These are phyloP conservation scores for Toxoplasma gondii DNA, from an alignment of 169 alveolate genomes.

Conservation along the genomic window DNA sequence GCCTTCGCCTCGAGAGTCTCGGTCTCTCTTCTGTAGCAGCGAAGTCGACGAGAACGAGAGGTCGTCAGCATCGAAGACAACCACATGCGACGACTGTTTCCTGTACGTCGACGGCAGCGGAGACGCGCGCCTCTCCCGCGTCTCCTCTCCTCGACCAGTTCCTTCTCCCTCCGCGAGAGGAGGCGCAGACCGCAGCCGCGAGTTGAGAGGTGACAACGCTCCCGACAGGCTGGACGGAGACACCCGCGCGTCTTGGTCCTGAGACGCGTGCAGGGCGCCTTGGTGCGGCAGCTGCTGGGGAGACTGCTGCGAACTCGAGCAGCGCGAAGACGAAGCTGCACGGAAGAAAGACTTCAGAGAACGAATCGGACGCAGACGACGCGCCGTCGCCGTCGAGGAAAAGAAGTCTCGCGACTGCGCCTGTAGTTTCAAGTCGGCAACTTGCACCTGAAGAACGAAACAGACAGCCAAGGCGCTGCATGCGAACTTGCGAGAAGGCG, in stretches of 20 bases:
- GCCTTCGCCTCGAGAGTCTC: neutral
- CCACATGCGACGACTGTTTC: neutral
- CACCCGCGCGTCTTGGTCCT: too few species aligned
- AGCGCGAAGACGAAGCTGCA: neutral
- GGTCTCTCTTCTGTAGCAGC: neutral
- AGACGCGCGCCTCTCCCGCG: too few species aligned
- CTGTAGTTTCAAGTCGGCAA: constrained; percentile 31
- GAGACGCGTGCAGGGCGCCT: too few species aligned
- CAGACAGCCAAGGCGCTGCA: neutral
- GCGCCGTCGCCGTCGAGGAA: neutral
- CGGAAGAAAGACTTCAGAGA: constrained; percentile 14
- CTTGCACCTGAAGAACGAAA: neutral
- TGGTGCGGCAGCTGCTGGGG: too few species aligned
- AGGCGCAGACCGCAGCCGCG: neutral
- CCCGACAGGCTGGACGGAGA: neutral
- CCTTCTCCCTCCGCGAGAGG: neutral
- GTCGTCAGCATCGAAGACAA: neutral
- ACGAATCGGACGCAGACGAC: neutral
- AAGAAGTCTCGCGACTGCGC: neutral
- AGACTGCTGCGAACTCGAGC: neutral
- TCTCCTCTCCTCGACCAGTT: too few species aligned
- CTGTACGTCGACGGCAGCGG: too few species aligned
- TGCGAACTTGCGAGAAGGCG: too few species aligned
- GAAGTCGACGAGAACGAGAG: neutral
- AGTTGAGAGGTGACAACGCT: neutral